Conservation (phyloP, 495 filamentous ascomycete genomes). For the Aeminium ludgeri region DNA sequence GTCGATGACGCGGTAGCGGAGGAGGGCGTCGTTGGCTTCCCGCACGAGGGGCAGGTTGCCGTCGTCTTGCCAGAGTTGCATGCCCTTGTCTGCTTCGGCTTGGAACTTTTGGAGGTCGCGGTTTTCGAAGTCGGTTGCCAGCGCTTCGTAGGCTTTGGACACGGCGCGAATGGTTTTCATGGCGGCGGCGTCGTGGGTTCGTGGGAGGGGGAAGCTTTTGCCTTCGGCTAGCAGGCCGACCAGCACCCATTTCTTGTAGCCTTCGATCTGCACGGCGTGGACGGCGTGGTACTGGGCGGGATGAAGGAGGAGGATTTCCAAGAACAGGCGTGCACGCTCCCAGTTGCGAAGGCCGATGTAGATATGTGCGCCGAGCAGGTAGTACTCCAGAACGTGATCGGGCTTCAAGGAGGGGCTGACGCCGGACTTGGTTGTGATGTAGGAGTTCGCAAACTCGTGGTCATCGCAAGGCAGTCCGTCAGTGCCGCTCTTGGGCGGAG, state of each 20-base stretch:
- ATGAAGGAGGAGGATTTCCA: conserved; percentile 50
- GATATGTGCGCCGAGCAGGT: conserved; percentile 58
- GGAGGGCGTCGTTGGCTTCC: conserved; percentile 33
- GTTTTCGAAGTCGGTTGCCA: conserved; percentile 52
- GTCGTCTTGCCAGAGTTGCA: conserved; percentile 39
- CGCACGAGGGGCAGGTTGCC: conserved; percentile 39
- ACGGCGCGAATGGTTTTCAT: conserved; percentile 41
- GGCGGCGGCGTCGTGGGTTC: conserved; percentile 30
- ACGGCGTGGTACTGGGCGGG: conserved; percentile 38
- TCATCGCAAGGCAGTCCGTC: conserved; percentile 18
- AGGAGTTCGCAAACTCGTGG: conserved; percentile 24
- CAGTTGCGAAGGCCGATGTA: conserved; percentile 59
- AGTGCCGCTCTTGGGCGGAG: conserved; percentile 13
- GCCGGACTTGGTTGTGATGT: conserved; percentile 39
- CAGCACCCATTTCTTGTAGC: conserved; percentile 89
- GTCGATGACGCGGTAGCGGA: conserved; percentile 29
- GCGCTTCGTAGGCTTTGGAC: conserved; percentile 50
- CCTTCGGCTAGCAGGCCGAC: conserved; percentile 56
- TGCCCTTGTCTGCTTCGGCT: conserved; percentile 39
- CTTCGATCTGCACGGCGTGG: conserved; percentile 70
- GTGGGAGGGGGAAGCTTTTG: conserved; percentile 37
- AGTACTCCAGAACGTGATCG: conserved; percentile 55
- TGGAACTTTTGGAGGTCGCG: conserved; percentile 38
- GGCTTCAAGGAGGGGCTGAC: conserved; percentile 41
- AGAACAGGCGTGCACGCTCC: conserved; percentile 50